Percentiles rank a stretch among this genome's conserved stretches.
These are phyloP conservation scores for Rubus idaeus DNA, from an alignment of 306 rosid genomes.

Conservation along the genomic window DNA sequence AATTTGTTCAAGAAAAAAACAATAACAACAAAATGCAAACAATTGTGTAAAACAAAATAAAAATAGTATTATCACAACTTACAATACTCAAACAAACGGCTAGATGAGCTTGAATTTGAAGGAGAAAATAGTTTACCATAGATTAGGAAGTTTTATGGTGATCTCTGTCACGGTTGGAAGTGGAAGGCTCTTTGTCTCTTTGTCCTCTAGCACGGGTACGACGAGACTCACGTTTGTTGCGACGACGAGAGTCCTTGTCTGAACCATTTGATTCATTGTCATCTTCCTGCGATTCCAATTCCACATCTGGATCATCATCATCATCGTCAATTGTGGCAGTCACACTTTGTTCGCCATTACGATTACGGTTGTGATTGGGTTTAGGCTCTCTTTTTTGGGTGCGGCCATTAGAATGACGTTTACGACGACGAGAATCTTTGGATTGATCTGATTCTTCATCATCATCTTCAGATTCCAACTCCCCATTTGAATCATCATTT, in stretches of 20 bases:
- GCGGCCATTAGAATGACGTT: neutral
- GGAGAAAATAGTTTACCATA: neutral
- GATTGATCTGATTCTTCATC: neutral
- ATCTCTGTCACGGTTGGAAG: neutral
- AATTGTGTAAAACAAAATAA: neutral
- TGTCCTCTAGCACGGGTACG: neutral
- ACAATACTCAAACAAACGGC: neutral
- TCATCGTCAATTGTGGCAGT: slow-evolving; percentile 7
- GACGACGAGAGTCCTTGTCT: neutral
- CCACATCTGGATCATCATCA: neutral
- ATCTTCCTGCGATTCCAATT: neutral
- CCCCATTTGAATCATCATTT: neutral
- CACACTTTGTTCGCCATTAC: slow-evolving; percentile 12
- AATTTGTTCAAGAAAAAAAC: too few relatives aligned
- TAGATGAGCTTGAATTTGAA: neutral
- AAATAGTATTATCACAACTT: neutral
- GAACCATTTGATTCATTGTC: neutral
- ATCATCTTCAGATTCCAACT: neutral
- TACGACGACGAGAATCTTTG: neutral
- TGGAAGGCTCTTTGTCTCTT: neutral
- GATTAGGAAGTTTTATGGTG: neutral
- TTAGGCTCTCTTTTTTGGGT: neutral
- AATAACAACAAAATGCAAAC: neutral
- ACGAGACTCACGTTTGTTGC: neutral
- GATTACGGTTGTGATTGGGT: neutral